Conservation (phyloP, 179 eudicot species). For the Spergularia azorica region DNA sequence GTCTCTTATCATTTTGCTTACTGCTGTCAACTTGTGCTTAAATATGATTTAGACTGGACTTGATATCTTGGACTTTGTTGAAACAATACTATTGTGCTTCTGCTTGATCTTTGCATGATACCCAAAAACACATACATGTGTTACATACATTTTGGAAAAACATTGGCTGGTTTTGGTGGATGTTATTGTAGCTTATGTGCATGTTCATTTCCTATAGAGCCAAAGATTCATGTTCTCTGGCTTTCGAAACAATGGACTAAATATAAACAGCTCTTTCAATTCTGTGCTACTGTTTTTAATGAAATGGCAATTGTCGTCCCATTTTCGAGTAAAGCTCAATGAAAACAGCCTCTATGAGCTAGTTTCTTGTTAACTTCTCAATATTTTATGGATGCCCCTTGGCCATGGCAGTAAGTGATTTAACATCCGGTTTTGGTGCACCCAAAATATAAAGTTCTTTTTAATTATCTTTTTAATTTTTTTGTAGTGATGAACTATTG, state of each 20-base stretch:
- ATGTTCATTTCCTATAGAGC: neutral
- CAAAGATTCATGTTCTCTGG: neutral
- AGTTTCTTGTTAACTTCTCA: neutral
- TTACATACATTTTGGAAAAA: too few relatives aligned
- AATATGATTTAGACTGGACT: too few relatives aligned
- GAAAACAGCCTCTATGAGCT: neutral
- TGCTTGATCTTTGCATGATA: too few relatives aligned
- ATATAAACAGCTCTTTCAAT: neutral
- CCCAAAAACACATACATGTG: too few relatives aligned
- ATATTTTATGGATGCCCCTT: neutral
- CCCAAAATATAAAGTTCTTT: too few relatives aligned
- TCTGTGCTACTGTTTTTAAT: neutral
- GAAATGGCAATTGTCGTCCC: neutral
- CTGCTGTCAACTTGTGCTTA: too few relatives aligned
- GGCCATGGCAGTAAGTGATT: neutral
- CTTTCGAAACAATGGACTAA: neutral
- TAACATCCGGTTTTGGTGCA: too few relatives aligned
- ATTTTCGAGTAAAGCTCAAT: neutral
- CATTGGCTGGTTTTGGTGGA: too few relatives aligned
- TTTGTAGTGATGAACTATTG: constrained; percentile 45
- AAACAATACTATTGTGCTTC: too few relatives aligned
- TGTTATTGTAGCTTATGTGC: neutral
- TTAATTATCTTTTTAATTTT: too few relatives aligned
- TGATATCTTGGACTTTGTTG: too few relatives aligned
- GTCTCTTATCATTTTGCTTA: too few relatives aligned